Evolutionary conservation across 2,329 filamentous ascomycete genomes (phyloP), one percentile per base, ranked within the genome.

Genomic region (Fusarium vanettenii): DNA sequence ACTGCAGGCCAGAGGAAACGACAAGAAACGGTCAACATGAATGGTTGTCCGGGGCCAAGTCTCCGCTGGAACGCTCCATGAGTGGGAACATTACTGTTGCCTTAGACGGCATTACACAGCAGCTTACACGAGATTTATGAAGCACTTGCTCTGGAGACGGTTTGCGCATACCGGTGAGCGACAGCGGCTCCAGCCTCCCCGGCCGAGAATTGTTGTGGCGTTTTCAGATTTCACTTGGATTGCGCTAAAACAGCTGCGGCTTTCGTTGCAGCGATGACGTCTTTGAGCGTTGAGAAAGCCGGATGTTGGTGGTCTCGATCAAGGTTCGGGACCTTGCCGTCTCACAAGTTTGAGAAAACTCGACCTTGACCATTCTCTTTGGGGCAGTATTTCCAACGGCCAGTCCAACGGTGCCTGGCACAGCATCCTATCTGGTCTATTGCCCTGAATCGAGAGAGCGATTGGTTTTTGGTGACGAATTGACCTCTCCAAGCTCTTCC

Each of bases 251-350:
- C 43, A 43, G 37, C 66, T 63, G 43, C 60, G 31, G 48, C 41
- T 60, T 57, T 66, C 66, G 29, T 50, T 61, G 57, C 62, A 67
- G 67, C 33, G 57, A 78, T 78, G 76, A 78, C 76, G 76, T 78
- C 73, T 74, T 78, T 52, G 57, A 63, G 60, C 50, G 39, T 35
- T n/a, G 22, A 41, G 69, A 56, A 41, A 56, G 45, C 57, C 56
- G 60, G 50, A 57, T 39, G 48, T 59, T 60, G 57, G 43, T 37
- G 52, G 29, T 57, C 29, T 39, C 31, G 66, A 72, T 67, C 75
- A 75, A 77, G 70, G 64, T 76, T 76, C 64, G 62, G 56, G 63
- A 45, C 69, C 61, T 35, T 62, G 45, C 16, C 29, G 65, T 69
- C 31, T 74, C 52, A 48, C 39, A 60, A 37, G 55, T 20, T 50